These are phyloP conservation scores for Verticillium dahliae DNA, from an alignment of 2,329 filamentous ascomycete genomes.

Conservation along the genomic window DNA sequence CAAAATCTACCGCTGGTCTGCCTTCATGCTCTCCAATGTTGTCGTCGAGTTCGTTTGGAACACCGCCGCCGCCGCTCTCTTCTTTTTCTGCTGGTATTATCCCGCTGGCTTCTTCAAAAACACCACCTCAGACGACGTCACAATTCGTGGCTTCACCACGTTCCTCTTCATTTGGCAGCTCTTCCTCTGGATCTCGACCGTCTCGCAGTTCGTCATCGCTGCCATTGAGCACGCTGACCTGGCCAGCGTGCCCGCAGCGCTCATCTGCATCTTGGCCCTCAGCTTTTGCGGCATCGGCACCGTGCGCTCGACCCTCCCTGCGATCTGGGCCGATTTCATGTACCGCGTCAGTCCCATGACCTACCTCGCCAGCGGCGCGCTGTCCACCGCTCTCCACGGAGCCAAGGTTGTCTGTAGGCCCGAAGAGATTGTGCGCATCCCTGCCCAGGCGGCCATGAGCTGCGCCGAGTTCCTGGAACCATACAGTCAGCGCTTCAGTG, in stretches of 20 bases:
- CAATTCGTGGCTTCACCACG: slow-evolving; percentile 7
- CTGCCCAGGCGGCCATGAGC: slow-evolving; percentile 6
- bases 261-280: slow-evolving; percentile 11
- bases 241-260: slow-evolving; percentile 7
- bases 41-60: slow-evolving; percentile 68
- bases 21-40: slow-evolving; percentile 28
- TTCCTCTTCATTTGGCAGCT: slow-evolving; percentile 14
- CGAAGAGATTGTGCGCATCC: slow-evolving; percentile 11
- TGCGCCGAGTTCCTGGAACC: slow-evolving; percentile 10
- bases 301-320: slow-evolving; percentile 6
- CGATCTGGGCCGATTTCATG: slow-evolving; percentile 14
- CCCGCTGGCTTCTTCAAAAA: slow-evolving; percentile 59
- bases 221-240: slow-evolving; percentile 10
- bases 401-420: slow-evolving; percentile 7
- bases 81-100: slow-evolving; percentile 66
- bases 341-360: slow-evolving; percentile 18
- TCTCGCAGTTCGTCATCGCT: slow-evolving; percentile 11
- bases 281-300: slow-evolving; percentile 13
- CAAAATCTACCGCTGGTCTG: slow-evolving; percentile 44
- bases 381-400: slow-evolving; percentile 17
- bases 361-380: slow-evolving; percentile 19
- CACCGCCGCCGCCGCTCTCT: slow-evolving; percentile 54
- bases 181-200: slow-evolving; percentile 11
- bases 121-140: slow-evolving; percentile 23
- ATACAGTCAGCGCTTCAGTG: slow-evolving; percentile 6